These are phyloP conservation scores for Lepidium africanum DNA, from an alignment of 345 rosid genomes.

Conservation along the genomic window DNA sequence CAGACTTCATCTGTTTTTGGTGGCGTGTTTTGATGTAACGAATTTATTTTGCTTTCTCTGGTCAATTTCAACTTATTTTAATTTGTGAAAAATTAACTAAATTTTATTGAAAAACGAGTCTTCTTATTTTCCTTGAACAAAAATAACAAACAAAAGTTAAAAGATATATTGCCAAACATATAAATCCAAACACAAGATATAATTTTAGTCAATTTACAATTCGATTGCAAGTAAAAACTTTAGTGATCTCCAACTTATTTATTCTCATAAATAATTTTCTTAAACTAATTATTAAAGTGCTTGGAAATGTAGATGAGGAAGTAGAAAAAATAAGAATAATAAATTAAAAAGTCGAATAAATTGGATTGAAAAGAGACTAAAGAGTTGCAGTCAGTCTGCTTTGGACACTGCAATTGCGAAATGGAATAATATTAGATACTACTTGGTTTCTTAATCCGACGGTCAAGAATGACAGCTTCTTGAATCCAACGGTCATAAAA, in stretches of 20 bases:
- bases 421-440: background rate
- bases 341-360: background rate
- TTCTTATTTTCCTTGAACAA: background rate
- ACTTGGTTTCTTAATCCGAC: slow-evolving; percentile 6
- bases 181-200: background rate
- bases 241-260: too few species aligned
- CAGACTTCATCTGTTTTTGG: slow-evolving; percentile 29
- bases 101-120: background rate
- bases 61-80: slow-evolving; percentile 15
- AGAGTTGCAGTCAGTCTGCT: slow-evolving; percentile 17
- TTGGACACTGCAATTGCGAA: background rate
- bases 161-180: background rate
- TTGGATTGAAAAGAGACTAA: background rate
- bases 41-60: slow-evolving; percentile 16
- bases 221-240: background rate
- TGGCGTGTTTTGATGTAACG: slow-evolving; percentile 18
- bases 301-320: too few species aligned
- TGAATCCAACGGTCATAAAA: slow-evolving; percentile 13
- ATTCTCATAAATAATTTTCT: too few species aligned
- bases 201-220: background rate
- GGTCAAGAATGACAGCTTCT: background rate
- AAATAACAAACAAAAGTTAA: background rate
- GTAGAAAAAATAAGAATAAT: too few species aligned
- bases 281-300: too few species aligned
- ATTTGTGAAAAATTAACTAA: background rate